phyloP scores from a whole-genome alignment of 1,284 basidiomycete species.

The Ustilago vetiveriae region DNA sequence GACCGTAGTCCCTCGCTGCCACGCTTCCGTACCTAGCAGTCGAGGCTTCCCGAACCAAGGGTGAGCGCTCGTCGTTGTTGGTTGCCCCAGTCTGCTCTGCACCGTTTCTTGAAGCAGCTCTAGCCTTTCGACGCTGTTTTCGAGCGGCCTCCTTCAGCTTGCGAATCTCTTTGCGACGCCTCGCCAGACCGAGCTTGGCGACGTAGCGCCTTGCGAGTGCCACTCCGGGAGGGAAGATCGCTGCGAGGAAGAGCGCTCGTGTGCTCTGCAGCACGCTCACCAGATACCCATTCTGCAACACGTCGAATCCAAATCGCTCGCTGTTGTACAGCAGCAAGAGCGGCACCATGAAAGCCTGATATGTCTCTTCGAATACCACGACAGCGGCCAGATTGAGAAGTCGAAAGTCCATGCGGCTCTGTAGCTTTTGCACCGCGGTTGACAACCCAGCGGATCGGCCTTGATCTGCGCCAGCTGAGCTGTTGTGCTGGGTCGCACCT shows the following conservation, averaged over 20 bases:
- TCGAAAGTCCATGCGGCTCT: constrained; percentile 45
- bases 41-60: constrained; percentile 14
- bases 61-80: constrained; percentile 14
- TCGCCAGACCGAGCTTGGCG: constrained; percentile 33
- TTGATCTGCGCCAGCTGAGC: neutral
- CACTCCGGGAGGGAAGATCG: constrained; percentile 55
- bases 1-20: constrained; percentile 25
- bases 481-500: neutral
- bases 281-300: constrained; percentile 60
- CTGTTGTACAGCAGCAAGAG: constrained; percentile 61
- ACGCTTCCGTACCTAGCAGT: constrained; percentile 24
- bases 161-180: constrained; percentile 21
- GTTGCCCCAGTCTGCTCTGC: neutral
- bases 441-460: constrained; percentile 19
- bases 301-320: constrained; percentile 54
- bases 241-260: constrained; percentile 52
- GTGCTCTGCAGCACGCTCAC: constrained; percentile 56
- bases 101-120: neutral
- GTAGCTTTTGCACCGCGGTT: constrained; percentile 22
- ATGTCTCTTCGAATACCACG: constrained; percentile 58
- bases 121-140: constrained; percentile 14
- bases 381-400: constrained; percentile 53
- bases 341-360: constrained; percentile 60
- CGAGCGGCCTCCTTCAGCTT: constrained; percentile 30
- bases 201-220: constrained; percentile 43